Evolutionary conservation across 495 filamentous ascomycete species (phyloP).

Genomic region (Tuber microsphaerosporum): DNA sequence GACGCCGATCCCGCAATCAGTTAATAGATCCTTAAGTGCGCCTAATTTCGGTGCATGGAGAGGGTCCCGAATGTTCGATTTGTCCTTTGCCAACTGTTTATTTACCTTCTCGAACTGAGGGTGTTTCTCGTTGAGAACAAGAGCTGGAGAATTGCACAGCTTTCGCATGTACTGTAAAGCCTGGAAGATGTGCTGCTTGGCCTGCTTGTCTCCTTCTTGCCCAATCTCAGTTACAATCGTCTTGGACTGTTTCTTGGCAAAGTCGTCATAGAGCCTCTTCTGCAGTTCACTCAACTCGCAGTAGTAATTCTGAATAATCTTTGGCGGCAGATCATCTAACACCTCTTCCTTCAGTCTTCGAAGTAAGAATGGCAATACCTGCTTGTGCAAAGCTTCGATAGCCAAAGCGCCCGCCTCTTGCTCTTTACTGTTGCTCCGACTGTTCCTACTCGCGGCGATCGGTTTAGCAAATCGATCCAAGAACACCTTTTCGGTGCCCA

Average conservation of each 20-base stretch:
- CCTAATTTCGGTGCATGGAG: constrained; percentile 86
- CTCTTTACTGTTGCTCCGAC: constrained; percentile 95
- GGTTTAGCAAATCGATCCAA: constrained; percentile 95
- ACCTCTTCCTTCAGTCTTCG: constrained; percentile 97
- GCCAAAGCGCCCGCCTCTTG: constrained; percentile 94
- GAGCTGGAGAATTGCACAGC: constrained; percentile 89
- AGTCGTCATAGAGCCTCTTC: constrained; percentile 90
- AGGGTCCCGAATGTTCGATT: constrained; percentile 71
- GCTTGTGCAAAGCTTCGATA: constrained; percentile 94
- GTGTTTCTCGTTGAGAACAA: constrained; percentile 90
- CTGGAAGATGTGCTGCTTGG: constrained; percentile 98
- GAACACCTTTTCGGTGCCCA: constrained; percentile 98
- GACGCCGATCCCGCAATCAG: constrained; percentile 91
- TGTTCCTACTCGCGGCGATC: constrained; percentile 86
- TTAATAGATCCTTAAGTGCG: constrained; percentile 77
- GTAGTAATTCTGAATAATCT: constrained; percentile 99
- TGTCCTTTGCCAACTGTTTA: constrained; percentile 59
- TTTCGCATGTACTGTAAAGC: constrained; percentile 99
- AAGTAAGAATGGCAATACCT: constrained; percentile 92
- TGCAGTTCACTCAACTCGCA: constrained; percentile 96
- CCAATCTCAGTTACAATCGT: constrained; percentile 70
- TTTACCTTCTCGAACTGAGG: constrained; percentile 83
- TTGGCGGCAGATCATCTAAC: constrained; percentile 88
- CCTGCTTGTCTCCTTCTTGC: constrained; percentile 67
- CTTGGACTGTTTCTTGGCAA: constrained; percentile 84